Evolutionary conservation across 2,329 filamentous ascomycete genomes (phyloP).

Genomic region (Dothideomycetes sp.): DNA sequence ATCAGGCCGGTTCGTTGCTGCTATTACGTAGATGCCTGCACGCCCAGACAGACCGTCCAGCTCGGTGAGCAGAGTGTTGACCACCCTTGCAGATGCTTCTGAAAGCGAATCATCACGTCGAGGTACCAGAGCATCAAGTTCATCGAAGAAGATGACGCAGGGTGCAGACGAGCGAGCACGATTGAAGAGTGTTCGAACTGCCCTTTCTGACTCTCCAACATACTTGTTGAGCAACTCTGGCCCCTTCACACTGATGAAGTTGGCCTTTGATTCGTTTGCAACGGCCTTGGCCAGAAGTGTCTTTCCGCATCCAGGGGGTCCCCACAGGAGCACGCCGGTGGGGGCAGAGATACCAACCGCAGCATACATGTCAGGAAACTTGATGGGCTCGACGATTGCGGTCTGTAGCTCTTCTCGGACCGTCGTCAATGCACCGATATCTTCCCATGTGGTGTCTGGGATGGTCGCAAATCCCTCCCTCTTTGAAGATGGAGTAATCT

Average conservation of each 20-base stretch:
- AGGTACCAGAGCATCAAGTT: constrained; percentile 86
- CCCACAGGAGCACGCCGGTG: constrained; percentile 88
- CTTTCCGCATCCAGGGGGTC: constrained; percentile 92
- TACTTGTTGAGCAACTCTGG: constrained; percentile 96
- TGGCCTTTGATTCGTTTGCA: constrained; percentile 88
- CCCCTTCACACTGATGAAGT: constrained; percentile 96
- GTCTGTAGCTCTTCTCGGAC: constrained; percentile 72
- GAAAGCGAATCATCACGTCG: constrained; percentile 65
- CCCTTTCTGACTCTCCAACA: constrained; percentile 89
- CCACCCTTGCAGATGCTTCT: constrained; percentile 77
- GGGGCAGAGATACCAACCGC: constrained; percentile 69
- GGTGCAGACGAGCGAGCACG: constrained; percentile 77
- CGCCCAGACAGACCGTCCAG: constrained; percentile 76
- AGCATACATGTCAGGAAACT: constrained; percentile 64
- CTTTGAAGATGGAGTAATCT: constrained; percentile 70
- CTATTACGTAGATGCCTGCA: constrained; percentile 84
- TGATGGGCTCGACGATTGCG: constrained; percentile 85
- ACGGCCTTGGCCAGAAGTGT: constrained; percentile 93
- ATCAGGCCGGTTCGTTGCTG: constrained; percentile 87
- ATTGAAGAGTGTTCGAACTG: constrained; percentile 82
- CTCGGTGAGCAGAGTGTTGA: constrained; percentile 90
- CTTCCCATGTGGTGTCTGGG: constrained; percentile 82
- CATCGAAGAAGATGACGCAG: constrained; percentile 96
- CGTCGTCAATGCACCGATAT: constrained; percentile 75
- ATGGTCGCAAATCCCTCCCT: constrained; percentile 92